Evolutionary conservation across 305 asterid genomes (phyloP).

Genomic region (Euphrasia arctica): DNA sequence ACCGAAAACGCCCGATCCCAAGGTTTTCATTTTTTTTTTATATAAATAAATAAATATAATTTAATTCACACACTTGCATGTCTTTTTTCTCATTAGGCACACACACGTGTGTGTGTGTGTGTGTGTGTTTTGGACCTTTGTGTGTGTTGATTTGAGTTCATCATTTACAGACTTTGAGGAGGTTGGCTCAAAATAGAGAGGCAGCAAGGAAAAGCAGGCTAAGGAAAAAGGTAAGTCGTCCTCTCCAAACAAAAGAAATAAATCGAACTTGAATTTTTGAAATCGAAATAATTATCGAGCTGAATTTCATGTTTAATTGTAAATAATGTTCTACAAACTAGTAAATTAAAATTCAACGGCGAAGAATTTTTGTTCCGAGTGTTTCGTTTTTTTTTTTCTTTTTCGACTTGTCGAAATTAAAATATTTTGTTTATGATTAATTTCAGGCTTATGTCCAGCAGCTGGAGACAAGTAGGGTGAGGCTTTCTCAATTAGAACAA

Average conservation of each 20-base stretch:
- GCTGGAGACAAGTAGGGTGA: slow-evolving; percentile 90
- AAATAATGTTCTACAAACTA: not conserved
- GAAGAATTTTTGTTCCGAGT: too few species aligned
- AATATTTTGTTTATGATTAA: not conserved
- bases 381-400: not conserved
- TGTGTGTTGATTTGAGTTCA: slow-evolving; percentile 1
- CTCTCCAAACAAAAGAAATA: not conserved
- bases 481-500: slow-evolving; percentile 80
- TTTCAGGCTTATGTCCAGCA: slow-evolving; percentile 94
- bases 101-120: too few species aligned
- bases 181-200: slow-evolving; percentile 98
- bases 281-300: not conserved
- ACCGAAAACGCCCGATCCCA: slow-evolving; percentile 76
- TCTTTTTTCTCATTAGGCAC: not conserved
- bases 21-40: slow-evolving; percentile 44
- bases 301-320: not conserved
- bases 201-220: slow-evolving; percentile 99
- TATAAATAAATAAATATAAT: not conserved
- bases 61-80: slow-evolving; percentile 8
- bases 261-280: not conserved
- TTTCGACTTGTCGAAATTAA: not conserved
- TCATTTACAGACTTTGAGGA: slow-evolving; percentile 61
- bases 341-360: too few species aligned
- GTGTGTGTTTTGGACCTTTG: not conserved
- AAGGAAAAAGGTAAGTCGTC: slow-evolving; percentile 55